Conservation (phyloP, 129 eudicot species). For the Calendula officinalis region DNA sequence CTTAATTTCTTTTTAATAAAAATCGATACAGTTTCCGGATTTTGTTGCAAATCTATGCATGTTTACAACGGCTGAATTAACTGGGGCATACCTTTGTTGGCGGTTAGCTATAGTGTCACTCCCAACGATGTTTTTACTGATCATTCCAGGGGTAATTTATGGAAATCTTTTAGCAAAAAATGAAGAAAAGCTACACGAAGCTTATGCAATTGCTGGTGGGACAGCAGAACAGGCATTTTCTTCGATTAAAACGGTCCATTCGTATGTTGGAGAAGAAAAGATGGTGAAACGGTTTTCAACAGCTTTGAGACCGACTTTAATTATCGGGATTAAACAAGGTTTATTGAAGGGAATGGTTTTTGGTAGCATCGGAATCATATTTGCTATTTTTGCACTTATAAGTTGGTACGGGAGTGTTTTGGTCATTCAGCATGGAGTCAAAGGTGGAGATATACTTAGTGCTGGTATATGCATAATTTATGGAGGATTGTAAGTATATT, state of each 20-base stretch:
- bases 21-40: conserved; percentile 32
- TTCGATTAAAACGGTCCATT: conserved; percentile 38
- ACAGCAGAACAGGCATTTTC: conserved; percentile 43
- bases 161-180: conserved; percentile 24
- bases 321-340: conserved; percentile 37
- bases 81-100: conserved; percentile 38
- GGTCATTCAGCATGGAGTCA: conserved; percentile 36
- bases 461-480: conserved; percentile 37
- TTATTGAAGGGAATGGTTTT: conserved; percentile 37
- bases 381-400: conserved; percentile 29
- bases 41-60: conserved; percentile 30
- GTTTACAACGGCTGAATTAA: conserved; percentile 21
- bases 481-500: conserved; percentile 42
- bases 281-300: conserved; percentile 23
- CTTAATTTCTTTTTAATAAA: neutral
- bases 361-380: conserved; percentile 34
- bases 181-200: conserved; percentile 26
- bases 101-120: conserved; percentile 32
- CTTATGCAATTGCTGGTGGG: conserved; percentile 34
- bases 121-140: conserved; percentile 32
- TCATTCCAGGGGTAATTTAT: conserved; percentile 28
- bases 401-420: conserved; percentile 46
- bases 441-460: conserved; percentile 38
- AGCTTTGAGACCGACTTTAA: conserved; percentile 17
- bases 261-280: conserved; percentile 35